phyloP scores from a whole-genome alignment of 768 basidiomycete species.

The Lentinula edodes region DNA sequence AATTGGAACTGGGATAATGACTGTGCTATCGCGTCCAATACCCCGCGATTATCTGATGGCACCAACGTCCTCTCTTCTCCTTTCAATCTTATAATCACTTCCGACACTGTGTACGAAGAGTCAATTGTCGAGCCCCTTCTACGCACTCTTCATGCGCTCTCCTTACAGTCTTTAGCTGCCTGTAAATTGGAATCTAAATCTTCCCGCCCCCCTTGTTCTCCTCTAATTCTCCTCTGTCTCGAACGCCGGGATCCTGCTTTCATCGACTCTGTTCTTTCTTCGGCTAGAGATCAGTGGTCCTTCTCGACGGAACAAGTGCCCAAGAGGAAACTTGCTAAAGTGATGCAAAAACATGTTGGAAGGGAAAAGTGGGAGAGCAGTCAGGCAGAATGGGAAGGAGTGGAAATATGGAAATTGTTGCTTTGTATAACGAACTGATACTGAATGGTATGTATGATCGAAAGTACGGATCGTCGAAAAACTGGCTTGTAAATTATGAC shows the following conservation, averaged over 20 bases:
- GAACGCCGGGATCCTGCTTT: constrained; percentile 74
- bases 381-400: constrained; percentile 69
- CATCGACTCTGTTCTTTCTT: constrained; percentile 50
- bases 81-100: constrained; percentile 74
- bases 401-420: constrained; percentile 73
- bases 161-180: constrained; percentile 26
- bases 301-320: constrained; percentile 57
- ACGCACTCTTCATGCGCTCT: constrained; percentile 55
- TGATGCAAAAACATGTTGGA: constrained; percentile 47
- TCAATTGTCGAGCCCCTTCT: constrained; percentile 66
- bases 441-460: too few species aligned
- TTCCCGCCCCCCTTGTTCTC: constrained; percentile 22
- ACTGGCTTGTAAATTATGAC: too few species aligned
- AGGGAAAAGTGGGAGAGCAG: constrained; percentile 41
- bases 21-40: constrained; percentile 24
- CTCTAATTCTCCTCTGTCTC: constrained; percentile 58
- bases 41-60: constrained; percentile 15
- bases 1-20: constrained; percentile 52
- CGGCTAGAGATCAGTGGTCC: constrained; percentile 50
- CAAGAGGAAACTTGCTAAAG: constrained; percentile 51
- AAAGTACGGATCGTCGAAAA: too few species aligned
- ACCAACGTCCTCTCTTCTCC: constrained; percentile 22
- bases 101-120: constrained; percentile 74
- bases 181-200: constrained; percentile 6
- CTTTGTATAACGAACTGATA: constrained; percentile 7